Percentiles rank a stretch among this genome's conserved stretches.
Conservation (phyloP, 495 filamentous ascomycete genomes). For the Parachaetomium inaequale region DNA sequence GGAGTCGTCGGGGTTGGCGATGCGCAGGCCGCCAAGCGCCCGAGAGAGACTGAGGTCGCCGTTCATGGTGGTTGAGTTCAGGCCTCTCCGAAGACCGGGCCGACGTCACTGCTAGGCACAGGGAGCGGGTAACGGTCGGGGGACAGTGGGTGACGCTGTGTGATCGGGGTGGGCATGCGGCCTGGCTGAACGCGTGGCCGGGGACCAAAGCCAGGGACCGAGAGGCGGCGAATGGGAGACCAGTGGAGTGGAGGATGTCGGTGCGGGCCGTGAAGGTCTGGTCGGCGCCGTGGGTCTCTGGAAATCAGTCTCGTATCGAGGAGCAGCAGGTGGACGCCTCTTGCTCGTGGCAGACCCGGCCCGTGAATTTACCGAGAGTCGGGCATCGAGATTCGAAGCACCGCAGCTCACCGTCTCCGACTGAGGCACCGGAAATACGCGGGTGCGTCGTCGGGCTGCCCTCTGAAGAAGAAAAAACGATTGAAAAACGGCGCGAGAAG, state of each 20-base stretch:
- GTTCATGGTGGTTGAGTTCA: slow-evolving; percentile 58
- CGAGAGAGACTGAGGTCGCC: slow-evolving; percentile 90
- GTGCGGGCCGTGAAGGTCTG: neutral
- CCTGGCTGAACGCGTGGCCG: slow-evolving; percentile 1
- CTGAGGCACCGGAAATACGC: neutral
- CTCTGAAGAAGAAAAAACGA: slow-evolving; percentile 3
- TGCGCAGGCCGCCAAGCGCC: slow-evolving; percentile 89
- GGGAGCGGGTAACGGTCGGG: slow-evolving; percentile 5
- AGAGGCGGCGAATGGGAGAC: slow-evolving; percentile 18
- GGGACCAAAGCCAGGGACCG: neutral
- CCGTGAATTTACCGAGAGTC: slow-evolving; percentile 18
- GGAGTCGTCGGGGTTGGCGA: slow-evolving; percentile 93
- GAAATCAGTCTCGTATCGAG: slow-evolving; percentile 11
- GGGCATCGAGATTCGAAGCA: slow-evolving; percentile 15
- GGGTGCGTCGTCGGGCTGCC: neutral
- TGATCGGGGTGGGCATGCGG: slow-evolving; percentile 14
- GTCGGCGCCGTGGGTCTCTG: slow-evolving; percentile 1
- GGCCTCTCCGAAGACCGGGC: slow-evolving; percentile 3
- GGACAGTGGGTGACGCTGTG: neutral
- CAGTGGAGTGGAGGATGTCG: neutral
- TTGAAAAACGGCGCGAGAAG: neutral
- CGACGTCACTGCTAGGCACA: slow-evolving; percentile 13
- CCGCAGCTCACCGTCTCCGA: neutral
- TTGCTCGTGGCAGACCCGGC: slow-evolving; percentile 11
- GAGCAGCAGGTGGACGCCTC: slow-evolving; percentile 7